phyloP scores from a whole-genome alignment of 495 filamentous ascomycete species.

The Aspergillus conjunctus region DNA sequence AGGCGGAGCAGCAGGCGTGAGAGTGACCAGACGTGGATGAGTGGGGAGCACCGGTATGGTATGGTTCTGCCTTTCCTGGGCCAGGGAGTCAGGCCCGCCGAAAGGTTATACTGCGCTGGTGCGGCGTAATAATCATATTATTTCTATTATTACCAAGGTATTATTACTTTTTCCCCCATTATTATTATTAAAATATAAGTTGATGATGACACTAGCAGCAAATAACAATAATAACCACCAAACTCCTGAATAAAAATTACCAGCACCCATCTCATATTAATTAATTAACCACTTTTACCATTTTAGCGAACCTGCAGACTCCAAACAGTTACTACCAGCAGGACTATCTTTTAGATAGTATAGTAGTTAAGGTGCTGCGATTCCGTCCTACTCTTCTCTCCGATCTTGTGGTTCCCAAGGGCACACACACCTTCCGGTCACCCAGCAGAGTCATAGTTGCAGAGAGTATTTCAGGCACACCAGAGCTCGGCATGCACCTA shows the following conservation, averaged over 20 bases:
- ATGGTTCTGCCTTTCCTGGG: conserved; percentile 23
- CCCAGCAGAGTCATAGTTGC: neutral
- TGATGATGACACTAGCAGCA: conserved; percentile 12
- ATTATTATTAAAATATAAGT: conserved; percentile 13
- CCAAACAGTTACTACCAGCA: neutral
- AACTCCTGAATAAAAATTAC: neutral
- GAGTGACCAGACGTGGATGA: conserved; percentile 11
- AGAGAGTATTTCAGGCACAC: neutral
- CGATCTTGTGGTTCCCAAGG: conserved; percentile 4
- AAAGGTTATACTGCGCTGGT: conserved; percentile 12
- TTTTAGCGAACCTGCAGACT: conserved; percentile 20
- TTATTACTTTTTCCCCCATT: neutral
- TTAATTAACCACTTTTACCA: conserved; percentile 24
- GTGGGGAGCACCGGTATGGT: conserved; percentile 31
- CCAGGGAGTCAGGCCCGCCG: conserved; percentile 18
- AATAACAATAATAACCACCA: conserved; percentile 14
- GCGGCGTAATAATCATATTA: conserved; percentile 9
- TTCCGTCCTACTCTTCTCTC: conserved; percentile 6
- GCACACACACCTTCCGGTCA: neutral
- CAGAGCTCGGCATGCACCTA: conserved; percentile 7
- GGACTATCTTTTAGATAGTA: no score
- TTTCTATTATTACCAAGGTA: neutral
- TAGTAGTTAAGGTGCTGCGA: neutral
- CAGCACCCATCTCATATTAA: conserved; percentile 13
- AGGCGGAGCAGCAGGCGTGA: conserved; percentile 22